These are phyloP conservation scores for Termitomyces sp. DNA, from an alignment of 768 basidiomycete species.

Conservation along the genomic window DNA sequence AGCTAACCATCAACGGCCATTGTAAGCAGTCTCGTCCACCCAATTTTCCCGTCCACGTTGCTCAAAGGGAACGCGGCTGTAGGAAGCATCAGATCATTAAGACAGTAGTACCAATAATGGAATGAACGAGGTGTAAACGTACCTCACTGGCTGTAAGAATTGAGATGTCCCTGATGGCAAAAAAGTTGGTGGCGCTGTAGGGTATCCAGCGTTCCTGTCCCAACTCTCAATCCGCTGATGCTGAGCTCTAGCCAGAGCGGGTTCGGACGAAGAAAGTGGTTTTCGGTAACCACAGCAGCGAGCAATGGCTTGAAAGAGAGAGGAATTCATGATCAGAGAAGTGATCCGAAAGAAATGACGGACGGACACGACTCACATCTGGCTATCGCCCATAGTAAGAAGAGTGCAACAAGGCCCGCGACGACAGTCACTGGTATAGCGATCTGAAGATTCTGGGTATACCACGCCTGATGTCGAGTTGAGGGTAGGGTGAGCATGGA, in stretches of 20 bases:
- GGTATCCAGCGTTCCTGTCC: slow-evolving; percentile 21
- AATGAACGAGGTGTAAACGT: not conserved
- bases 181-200: slow-evolving; percentile 16
- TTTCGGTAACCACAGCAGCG: slow-evolving; percentile 32
- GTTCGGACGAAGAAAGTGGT: slow-evolving; percentile 7
- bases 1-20: slow-evolving; percentile 28
- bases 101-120: not conserved
- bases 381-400: slow-evolving; percentile 52
- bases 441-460: slow-evolving; percentile 72
- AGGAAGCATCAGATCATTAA: slow-evolving; percentile 5
- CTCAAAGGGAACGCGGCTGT: slow-evolving; percentile 29
- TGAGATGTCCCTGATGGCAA: slow-evolving; percentile 14
- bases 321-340: not conserved
- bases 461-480: slow-evolving; percentile 60
- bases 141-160: slow-evolving; percentile 19
- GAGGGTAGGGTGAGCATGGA: slow-evolving; percentile 6
- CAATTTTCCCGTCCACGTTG: slow-evolving; percentile 34
- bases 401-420: slow-evolving; percentile 58
- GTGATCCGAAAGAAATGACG: not conserved
- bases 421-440: slow-evolving; percentile 78
- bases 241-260: slow-evolving; percentile 13
- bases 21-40: slow-evolving; percentile 47
- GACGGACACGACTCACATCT: slow-evolving; percentile 33
- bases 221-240: slow-evolving; percentile 22
- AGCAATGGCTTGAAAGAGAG: slow-evolving; percentile 28